Evolutionary conservation across 805 yeast genomes (phyloP), one percentile per base, ranked within the genome.

Genomic region (Grigorovia jiainica): DNA sequence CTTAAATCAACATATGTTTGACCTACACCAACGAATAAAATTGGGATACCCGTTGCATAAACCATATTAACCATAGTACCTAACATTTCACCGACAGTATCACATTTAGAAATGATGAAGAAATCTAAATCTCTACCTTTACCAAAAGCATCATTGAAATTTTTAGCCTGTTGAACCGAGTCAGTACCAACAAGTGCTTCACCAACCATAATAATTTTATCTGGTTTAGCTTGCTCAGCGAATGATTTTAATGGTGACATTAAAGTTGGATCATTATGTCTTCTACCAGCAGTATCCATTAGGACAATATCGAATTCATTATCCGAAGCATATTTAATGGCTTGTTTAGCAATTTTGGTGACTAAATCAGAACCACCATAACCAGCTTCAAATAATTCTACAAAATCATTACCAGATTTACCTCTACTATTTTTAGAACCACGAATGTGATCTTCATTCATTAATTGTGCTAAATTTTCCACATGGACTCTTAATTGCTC

Each of bases 61-160:
- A 94, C 96, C 95, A 90, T 86, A 61, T 92, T 92, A 20, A 90
- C 96, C 86, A 90, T 85, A 1, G 95, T 80, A 19, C 98, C 98
- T 35, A 90, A 80, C 76, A 90, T 72, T 54, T 87, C 95, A 24
- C 97, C 98, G 23, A 90, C 98, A 0, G 98, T 92, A 60, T 90
- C 98, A 54, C 96, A 92, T 61, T 90, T 90, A 38, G 95, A 83
- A 31, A 90, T 82, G 45, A 90, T 81, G 65, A 90, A 92, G 58
- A 89, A 92, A 61, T 92, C 97, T 35, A 90, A 67, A 33, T 75
- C 72, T 42, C 97, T 69, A 31, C 72, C 75, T 43, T 80, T 79
- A 17, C 97, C 97, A 64, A 92, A 90, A 0, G 97, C 96, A 52
- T 79, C 77, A 58, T 90, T 89, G 68, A 90, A 90, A 59, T 92